Conservation (phyloP, 495 filamentous ascomycete genomes). For the Paragyromitra xinjiangensis region DNA sequence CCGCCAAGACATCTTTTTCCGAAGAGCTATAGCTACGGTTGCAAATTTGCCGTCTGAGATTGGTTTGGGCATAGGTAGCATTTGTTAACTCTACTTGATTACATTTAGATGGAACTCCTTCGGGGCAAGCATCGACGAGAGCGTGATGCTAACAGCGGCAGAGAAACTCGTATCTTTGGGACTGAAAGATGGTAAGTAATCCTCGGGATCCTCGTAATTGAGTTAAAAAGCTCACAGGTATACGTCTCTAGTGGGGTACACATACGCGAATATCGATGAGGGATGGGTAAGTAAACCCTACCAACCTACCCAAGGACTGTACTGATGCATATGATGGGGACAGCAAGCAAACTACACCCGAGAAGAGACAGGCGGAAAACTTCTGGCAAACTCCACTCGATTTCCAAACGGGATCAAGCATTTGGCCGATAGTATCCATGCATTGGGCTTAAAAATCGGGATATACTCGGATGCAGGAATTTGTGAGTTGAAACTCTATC, state of each 20-base stretch:
- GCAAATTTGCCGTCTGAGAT: not conserved
- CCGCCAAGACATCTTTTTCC: not conserved
- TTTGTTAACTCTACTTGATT: not conserved
- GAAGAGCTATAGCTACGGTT: not conserved
- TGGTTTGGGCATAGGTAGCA: not conserved
- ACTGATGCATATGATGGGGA: slow-evolving; percentile 4
- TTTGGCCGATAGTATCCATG: slow-evolving; percentile 57
- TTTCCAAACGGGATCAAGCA: slow-evolving; percentile 59
- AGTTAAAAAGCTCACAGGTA: not conserved
- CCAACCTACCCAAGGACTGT: not conserved
- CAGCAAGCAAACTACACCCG: slow-evolving; percentile 29
- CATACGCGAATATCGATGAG: slow-evolving; percentile 57
- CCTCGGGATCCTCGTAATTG: not conserved
- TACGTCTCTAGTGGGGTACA: slow-evolving; percentile 45
- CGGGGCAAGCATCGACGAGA: slow-evolving; percentile 49
- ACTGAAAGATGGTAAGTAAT: slow-evolving; percentile 43
- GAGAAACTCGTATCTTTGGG: slow-evolving; percentile 52
- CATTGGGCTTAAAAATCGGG: slow-evolving; percentile 57
- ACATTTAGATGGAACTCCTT: slow-evolving; percentile 53
- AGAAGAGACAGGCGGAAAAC: slow-evolving; percentile 43
- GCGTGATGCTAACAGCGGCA: slow-evolving; percentile 46
- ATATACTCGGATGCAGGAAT: slow-evolving; percentile 59
- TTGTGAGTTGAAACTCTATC: slow-evolving; percentile 11
- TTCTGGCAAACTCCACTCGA: slow-evolving; percentile 51
- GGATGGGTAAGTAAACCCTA: slow-evolving; percentile 40